Percentiles rank a stretch among this genome's conserved stretches.
Evolutionary conservation across 2,329 filamentous ascomycete species (phyloP).

Genomic region (Scopulariopsis brevicaulis): DNA sequence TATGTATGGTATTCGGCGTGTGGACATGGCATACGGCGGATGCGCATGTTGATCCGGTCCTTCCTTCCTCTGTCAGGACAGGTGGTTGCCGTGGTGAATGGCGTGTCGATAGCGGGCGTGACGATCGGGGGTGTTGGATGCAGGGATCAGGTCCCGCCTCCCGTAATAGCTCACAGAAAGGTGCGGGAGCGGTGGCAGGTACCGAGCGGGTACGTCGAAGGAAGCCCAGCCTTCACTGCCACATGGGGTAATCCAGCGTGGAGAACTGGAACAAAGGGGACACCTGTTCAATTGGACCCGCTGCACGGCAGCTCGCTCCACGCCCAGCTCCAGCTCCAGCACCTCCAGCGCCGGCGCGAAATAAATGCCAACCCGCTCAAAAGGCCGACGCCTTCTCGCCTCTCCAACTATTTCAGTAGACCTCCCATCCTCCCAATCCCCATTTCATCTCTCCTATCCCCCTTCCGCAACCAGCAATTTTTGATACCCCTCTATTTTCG

Average conservation of each 20-base stretch:
- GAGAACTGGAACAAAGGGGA: slow-evolving; percentile 18
- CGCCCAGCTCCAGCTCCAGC: slow-evolving; percentile 9
- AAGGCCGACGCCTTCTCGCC: slow-evolving; percentile 10
- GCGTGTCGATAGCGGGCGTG: background rate
- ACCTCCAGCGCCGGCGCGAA: slow-evolving; percentile 8
- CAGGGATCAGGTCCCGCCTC: background rate
- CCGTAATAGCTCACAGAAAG: background rate
- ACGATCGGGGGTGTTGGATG: background rate
- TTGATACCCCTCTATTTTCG: slow-evolving; percentile 5
- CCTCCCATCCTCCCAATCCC: slow-evolving; percentile 7
- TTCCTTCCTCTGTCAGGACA: too few species aligned
- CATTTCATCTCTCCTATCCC: slow-evolving; percentile 5
- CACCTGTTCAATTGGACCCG: slow-evolving; percentile 28
- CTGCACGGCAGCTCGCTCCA: slow-evolving; percentile 8
- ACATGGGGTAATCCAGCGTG: slow-evolving; percentile 1
- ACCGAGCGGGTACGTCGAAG: background rate
- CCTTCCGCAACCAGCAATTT: background rate
- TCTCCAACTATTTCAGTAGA: slow-evolving; percentile 9
- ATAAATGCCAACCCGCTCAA: slow-evolving; percentile 20
- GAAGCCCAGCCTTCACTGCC: background rate
- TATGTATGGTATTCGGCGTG: too few species aligned
- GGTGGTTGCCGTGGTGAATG: background rate
- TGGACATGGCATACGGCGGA: too few species aligned
- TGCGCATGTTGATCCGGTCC: too few species aligned
- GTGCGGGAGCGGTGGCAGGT: background rate